Percentiles rank a stretch among this genome's conserved stretches.
These are phyloP conservation scores for Xylaria venustula DNA, from an alignment of 495 filamentous ascomycete genomes.

Conservation along the genomic window DNA sequence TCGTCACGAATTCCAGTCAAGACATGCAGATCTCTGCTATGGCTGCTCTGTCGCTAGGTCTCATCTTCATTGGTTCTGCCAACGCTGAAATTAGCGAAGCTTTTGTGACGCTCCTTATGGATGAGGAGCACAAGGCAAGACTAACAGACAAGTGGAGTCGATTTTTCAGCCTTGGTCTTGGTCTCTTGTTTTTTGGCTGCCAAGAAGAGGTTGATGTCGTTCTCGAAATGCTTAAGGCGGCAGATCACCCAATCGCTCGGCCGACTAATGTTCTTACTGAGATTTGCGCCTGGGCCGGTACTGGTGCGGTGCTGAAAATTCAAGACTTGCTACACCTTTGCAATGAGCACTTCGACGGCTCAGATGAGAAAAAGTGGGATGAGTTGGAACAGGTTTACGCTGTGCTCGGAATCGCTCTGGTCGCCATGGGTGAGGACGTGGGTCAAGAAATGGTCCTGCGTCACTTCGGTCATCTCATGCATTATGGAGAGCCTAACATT, in stretches of 20 bases:
- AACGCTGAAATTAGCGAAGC: slow-evolving; percentile 85
- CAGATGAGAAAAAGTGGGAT: slow-evolving; percentile 85
- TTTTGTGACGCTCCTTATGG: slow-evolving; percentile 85
- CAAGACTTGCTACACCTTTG: slow-evolving; percentile 96
- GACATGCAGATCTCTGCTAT: slow-evolving; percentile 96
- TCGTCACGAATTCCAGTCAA: slow-evolving; percentile 74
- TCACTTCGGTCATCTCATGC: slow-evolving; percentile 98
- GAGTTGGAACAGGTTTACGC: slow-evolving; percentile 95
- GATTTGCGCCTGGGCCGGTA: slow-evolving; percentile 96
- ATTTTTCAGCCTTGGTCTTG: slow-evolving; percentile 92
- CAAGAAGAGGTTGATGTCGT: slow-evolving; percentile 98
- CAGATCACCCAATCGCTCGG: slow-evolving; percentile 92
- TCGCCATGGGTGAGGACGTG: slow-evolving; percentile 97
- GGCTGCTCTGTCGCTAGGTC: slow-evolving; percentile 86
- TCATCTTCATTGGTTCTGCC: slow-evolving; percentile 90
- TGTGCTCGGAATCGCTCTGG: slow-evolving; percentile 87
- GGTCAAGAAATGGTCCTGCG: slow-evolving; percentile 98
- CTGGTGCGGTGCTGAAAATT: slow-evolving; percentile 92
- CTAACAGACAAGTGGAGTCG: slow-evolving; percentile 97
- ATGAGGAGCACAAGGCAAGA: slow-evolving; percentile 81
- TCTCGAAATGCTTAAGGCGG: slow-evolving; percentile 89
- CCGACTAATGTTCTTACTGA: slow-evolving; percentile 87
- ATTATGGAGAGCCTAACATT: slow-evolving; percentile 97
- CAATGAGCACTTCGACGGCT: slow-evolving; percentile 94
- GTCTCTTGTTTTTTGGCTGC: slow-evolving; percentile 89